Base-by-base conservation (phyloP, 2,329 filamentous ascomycete species). In the Colletotrichum lini region DNA sequence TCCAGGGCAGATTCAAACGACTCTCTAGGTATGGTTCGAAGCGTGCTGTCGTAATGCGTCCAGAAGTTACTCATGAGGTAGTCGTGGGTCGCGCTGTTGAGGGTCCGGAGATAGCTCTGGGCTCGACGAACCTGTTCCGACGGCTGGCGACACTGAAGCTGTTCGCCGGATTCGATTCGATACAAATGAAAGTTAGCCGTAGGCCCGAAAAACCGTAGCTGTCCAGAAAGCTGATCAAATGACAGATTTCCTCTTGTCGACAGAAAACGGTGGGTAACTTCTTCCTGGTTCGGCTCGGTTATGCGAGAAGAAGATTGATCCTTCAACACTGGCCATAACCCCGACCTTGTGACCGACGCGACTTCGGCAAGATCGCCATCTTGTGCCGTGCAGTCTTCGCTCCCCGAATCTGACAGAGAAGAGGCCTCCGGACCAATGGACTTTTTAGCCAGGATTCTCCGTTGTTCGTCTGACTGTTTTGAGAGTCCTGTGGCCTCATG, bases 11-110 rank as follows among this genome's bases (percentile, higher is more conserved):
- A 80, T 59, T 86, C 84, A 65, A 89, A 88, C 0, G 85, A 83
- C 4, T 82, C 80, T 53, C 82, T 83, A 75, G 89, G 85, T 38
- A 88, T 79, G 18, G 88, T 82, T 66, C 84, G 84, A 16, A 87
- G 79, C 10, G 85, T 82, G 2, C 82, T 77, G 70, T 89, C 88
- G 76, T 88, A 89, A 73, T 82, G 82, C 21, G 82, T 78, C 83
- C 87, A 89, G 76, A 88, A 89, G 45, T 84, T 79, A 21, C 82
- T 78, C 79, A 88, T 84, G 0, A 89, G 82, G 67, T 88, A 86
- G 65, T 88, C 84, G 64, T 88, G 84, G 0, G 86, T 88, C 53
- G 83, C 80, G 4, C 80, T 65, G 0, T 82, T 80, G 9, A 89
- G 78, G 0, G 83, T 82, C 4, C 82, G 79, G 35, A 89, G 86